These are phyloP conservation scores for Anethum foeniculum DNA, from an alignment of 140 eudicot genomes.

Conservation along the genomic window DNA sequence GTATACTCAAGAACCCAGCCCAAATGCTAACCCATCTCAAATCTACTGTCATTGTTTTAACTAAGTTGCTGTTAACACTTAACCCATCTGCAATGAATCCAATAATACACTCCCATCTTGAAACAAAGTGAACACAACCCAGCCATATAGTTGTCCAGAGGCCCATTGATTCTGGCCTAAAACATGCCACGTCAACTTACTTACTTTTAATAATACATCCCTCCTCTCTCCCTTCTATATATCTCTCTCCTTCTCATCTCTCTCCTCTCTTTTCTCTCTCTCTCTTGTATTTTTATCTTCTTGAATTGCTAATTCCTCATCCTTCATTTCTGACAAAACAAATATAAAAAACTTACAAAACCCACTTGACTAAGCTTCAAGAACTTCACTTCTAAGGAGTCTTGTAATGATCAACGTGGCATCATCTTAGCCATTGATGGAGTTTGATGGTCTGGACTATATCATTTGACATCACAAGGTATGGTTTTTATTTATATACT, in stretches of 20 bases:
- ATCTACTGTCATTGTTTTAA: too few relatives aligned
- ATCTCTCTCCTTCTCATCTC: neutral
- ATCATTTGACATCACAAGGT: neutral
- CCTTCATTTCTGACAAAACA: neutral
- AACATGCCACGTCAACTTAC: slow-evolving; percentile 9
- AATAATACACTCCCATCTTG: neutral
- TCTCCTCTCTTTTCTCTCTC: neutral
- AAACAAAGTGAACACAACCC: neutral
- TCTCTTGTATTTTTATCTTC: neutral
- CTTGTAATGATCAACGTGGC: neutral
- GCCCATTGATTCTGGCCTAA: neutral
- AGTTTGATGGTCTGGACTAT: neutral
- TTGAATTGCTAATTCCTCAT: neutral
- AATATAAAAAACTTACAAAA: neutral
- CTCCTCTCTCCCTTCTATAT: neutral
- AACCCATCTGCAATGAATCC: too few relatives aligned
- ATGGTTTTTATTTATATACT: neutral
- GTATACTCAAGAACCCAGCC: too few relatives aligned
- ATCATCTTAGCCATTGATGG: slow-evolving; percentile 5
- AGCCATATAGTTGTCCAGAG: neutral
- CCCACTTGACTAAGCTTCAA: neutral
- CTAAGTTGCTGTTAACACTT: too few relatives aligned
- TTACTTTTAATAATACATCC: neutral
- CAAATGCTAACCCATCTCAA: too few relatives aligned
- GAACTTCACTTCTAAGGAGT: neutral